Evolutionary conservation across 108 stramenopile genomes (phyloP).

Genomic region (Skeletonema tropicum): DNA sequence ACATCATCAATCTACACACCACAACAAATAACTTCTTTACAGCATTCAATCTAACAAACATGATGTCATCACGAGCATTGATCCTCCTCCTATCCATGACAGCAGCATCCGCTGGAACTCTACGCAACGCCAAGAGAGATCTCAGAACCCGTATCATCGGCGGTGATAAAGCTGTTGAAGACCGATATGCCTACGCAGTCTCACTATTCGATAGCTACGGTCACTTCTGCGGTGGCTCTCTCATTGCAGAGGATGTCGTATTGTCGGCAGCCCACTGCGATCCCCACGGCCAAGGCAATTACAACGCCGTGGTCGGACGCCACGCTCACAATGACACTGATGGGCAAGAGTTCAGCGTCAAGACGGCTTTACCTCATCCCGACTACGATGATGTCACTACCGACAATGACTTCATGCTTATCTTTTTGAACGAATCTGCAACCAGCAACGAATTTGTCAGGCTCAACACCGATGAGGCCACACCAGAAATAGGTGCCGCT

Average conservation of each 20-base stretch:
- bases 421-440: conserved; percentile 26
- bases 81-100: conserved; percentile 3
- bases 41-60: neutral
- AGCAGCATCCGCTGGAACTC: conserved; percentile 4
- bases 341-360: neutral
- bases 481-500: conserved; percentile 7
- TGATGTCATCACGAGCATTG: neutral
- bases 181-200: conserved; percentile 12
- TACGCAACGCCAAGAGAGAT: conserved; percentile 5
- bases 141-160: conserved; percentile 16
- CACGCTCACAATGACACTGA: conserved; percentile 8
- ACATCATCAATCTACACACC: neutral
- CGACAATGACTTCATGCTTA: conserved; percentile 48
- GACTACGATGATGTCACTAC: conserved; percentile 22
- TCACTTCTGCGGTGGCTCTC: conserved; percentile 14
- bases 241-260: conserved; percentile 19
- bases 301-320: conserved; percentile 15
- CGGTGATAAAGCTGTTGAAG: conserved; percentile 5
- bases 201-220: conserved; percentile 7
- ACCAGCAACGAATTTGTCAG: neutral
- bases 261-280: conserved; percentile 15
- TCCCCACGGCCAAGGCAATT: neutral
- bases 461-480: conserved; percentile 25
- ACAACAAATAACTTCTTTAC: no score
- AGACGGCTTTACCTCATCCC: conserved; percentile 25